These are phyloP conservation scores for Coemansia javaensis DNA, from an alignment of 192 early-diverging fungal species.

Conservation along the genomic window DNA sequence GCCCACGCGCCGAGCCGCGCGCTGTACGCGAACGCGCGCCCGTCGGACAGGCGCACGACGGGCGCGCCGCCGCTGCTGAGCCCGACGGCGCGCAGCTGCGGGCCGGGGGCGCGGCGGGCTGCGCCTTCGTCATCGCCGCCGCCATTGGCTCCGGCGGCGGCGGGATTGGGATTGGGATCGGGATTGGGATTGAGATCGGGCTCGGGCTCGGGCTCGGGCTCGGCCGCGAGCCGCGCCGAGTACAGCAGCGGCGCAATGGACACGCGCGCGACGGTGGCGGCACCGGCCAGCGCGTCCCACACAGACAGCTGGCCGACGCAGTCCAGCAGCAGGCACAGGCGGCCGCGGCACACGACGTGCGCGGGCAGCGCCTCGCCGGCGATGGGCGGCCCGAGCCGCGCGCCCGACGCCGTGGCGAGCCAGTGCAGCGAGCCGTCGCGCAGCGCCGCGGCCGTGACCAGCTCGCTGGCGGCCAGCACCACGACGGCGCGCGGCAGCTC, in stretches of 20 bases:
- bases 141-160: no score
- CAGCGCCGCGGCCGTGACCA: slow-evolving; percentile 7
- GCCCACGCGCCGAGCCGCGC: slow-evolving; percentile 15
- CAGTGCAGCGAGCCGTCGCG: slow-evolving; percentile 27
- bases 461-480: slow-evolving; percentile 5
- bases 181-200: no score
- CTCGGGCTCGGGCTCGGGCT: no score
- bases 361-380: slow-evolving; percentile 19
- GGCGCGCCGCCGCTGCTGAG: slow-evolving; percentile 6
- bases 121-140: no score
- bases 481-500: slow-evolving; percentile 1
- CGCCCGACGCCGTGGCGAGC: slow-evolving; percentile 29
- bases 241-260: slow-evolving; percentile 38
- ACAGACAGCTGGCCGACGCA: slow-evolving; percentile 24
- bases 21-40: slow-evolving; percentile 19
- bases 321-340: slow-evolving; percentile 24
- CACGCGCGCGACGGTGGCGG: slow-evolving; percentile 6
- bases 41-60: slow-evolving; percentile 19
- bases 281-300: slow-evolving; percentile 8
- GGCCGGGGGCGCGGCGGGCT: slow-evolving; percentile 3
- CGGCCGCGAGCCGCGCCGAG: slow-evolving; percentile 9
- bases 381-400: slow-evolving; percentile 20
- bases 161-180: no score
- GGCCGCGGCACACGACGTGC: slow-evolving; percentile 13
- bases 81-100: slow-evolving; percentile 19